Evolutionary conservation across 1,284 basidiomycete genomes (phyloP), one percentile per base, ranked within the genome.

Genomic region (Gymnopus androsaceus): DNA sequence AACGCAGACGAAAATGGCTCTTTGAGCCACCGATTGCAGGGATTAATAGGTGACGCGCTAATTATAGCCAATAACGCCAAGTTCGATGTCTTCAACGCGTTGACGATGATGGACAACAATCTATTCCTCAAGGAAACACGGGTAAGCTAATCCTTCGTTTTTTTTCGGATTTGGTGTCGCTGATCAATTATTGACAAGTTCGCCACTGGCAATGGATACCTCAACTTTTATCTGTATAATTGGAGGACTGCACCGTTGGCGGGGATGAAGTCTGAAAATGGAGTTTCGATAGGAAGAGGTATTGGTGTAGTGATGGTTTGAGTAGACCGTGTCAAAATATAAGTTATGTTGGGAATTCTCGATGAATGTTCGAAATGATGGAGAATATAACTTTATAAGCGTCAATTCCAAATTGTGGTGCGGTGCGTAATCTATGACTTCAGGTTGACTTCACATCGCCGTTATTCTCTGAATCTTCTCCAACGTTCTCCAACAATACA

Each of bases 81-180:
- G 47, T 98, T 99, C 66, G 97, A 99, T 69, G 97, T 99, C 8
- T 87, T 99, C 72, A 99, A 99, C 72, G 93, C 92, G 1, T 74
- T 99, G 58, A 96, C 95, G 8, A 74, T 98, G 57, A 93, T 98
- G 88, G 97, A 99, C 72, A 99, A 98, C 70, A 79, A 86, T 57
- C 70, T 82, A 47, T 89, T 99, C 73, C 69, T 99, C 53, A 73
- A 83, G 31, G 92, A 96, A 56, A 80, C 94, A 57, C 90, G 88
- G 82, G 92, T 91, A 61, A 55, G 80, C 66, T 12, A 19, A 14
- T 25, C 19, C 37, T 49, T 45, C 52, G n/a, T 31, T n/a, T 55
- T 60, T 52, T 51, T 61, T 45, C 44, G 37, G 31, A 19, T 34
- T 14, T 41, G 36, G 30, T 55, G 49, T 47, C 56, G 63, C 41